These are phyloP conservation scores for Septoria linicola DNA, from an alignment of 2,329 filamentous ascomycete genomes.

Conservation along the genomic window DNA sequence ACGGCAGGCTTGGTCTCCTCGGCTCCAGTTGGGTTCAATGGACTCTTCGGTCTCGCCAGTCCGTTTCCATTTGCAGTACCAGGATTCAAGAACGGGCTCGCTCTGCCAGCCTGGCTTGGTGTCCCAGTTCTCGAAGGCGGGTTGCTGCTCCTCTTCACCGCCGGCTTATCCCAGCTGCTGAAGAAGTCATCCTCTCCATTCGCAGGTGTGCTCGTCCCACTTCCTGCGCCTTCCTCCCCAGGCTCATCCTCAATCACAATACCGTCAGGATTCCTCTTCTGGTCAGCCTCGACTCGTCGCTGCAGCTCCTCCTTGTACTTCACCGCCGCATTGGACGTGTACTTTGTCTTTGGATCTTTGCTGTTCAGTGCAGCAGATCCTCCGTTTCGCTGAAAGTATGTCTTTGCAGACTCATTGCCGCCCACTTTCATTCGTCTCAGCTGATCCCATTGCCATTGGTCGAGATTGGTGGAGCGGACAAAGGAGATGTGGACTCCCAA, in stretches of 20 bases:
- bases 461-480: slow-evolving; percentile 95
- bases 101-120: slow-evolving; percentile 70
- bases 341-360: slow-evolving; percentile 97
- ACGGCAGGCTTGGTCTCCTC: slow-evolving; percentile 59
- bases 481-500: slow-evolving; percentile 99
- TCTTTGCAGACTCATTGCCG: slow-evolving; percentile 95
- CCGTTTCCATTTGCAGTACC: slow-evolving; percentile 59
- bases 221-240: slow-evolving; percentile 41
- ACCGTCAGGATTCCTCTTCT: slow-evolving; percentile 80
- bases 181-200: slow-evolving; percentile 90
- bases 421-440: slow-evolving; percentile 96
- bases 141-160: slow-evolving; percentile 93
- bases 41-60: slow-evolving; percentile 73
- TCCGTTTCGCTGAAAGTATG: slow-evolving; percentile 96
- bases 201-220: slow-evolving; percentile 70
- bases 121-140: slow-evolving; percentile 87
- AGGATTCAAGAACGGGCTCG: slow-evolving; percentile 85
- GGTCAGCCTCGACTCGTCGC: slow-evolving; percentile 77
- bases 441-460: slow-evolving; percentile 99
- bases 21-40: slow-evolving; percentile 60
- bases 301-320: slow-evolving; percentile 99
- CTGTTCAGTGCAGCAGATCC: slow-evolving; percentile 90
- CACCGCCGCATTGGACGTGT: slow-evolving; percentile 84
- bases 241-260: slow-evolving; percentile 79
- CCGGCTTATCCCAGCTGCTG: slow-evolving; percentile 96